A percentile compares a stretch with the other conserved stretches of the same genome.
phyloP scores from a whole-genome alignment of 1,284 basidiomycete genomes.

The Cerioporus squamosus region DNA sequence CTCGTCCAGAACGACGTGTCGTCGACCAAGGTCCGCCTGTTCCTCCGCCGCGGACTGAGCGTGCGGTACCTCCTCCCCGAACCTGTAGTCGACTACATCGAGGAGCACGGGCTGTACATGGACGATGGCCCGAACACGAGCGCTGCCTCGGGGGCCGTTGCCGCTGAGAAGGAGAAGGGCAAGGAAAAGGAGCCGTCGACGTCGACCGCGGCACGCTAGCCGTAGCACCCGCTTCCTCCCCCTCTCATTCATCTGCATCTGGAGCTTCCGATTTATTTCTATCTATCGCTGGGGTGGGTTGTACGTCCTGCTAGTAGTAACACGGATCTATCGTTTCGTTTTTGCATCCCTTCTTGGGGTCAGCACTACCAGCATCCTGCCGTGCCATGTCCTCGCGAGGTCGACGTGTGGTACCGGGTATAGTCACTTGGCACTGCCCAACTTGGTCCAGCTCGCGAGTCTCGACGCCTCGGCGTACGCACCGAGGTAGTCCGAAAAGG shows the following conservation, averaged over 20 bases:
- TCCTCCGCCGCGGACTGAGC: conserved; percentile 90
- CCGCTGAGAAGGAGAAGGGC: conserved; percentile 43
- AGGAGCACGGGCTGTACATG: conserved; percentile 74
- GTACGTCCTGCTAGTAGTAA: not conserved
- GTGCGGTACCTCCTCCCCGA: conserved; percentile 94
- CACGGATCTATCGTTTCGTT: not conserved
- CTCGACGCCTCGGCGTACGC: too few relatives aligned
- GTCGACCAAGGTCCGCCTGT: conserved; percentile 91
- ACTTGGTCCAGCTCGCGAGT: too few relatives aligned
- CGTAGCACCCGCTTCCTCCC: not conserved
- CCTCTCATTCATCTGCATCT: not conserved
- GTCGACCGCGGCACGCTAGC: conserved; percentile 10
- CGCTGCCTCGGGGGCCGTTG: conserved; percentile 27
- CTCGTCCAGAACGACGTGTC: conserved; percentile 99
- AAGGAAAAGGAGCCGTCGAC: conserved; percentile 40
- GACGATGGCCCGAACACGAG: conserved; percentile 54
- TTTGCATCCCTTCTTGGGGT: too few relatives aligned
- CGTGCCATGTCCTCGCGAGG: too few relatives aligned
- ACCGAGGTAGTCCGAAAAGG: too few relatives aligned
- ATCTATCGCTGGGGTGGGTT: not conserved
- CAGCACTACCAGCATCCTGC: too few relatives aligned
- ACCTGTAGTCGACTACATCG: conserved; percentile 95
- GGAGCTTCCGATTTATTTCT: not conserved
- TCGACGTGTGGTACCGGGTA: too few relatives aligned
- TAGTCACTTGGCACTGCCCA: too few relatives aligned